Base-by-base conservation (phyloP, 352 stramenopile species). In the Pythium biforme region DNA sequence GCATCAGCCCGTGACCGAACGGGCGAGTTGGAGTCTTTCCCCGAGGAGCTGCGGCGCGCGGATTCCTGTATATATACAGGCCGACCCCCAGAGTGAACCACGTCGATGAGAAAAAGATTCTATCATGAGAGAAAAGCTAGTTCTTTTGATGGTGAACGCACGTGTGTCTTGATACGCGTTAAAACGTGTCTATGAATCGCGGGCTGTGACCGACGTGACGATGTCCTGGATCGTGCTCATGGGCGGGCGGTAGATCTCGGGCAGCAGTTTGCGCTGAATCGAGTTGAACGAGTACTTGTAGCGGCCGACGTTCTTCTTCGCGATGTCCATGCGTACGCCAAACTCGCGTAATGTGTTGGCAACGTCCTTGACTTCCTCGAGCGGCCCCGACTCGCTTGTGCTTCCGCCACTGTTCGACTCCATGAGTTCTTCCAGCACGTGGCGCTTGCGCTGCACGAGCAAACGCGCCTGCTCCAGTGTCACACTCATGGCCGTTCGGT, bases 271-370 rank as follows among this genome's bases (percentile, higher is more conserved):
- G 17, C 91, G 85, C 73, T 99, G 97, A 41, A 99, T 75, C 14
- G 88, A 86, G 75, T 99, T 99, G 75, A 99, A 99, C 26, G 96
- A 98, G 83, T 98, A 99, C 72, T 97, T 97, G 60, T 77, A 86
- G 34, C 96, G 88, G 4, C 97, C 97, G 11, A 98, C 94, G 81
- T 99, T 99, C 76, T 99, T 99, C 64, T 97, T 89, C 29, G 92
- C 97, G 59, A 99, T 93, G n/a, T 94, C 89, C 49, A 99, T 90
- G 46, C 97, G 88, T 25, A 94, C 93, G 40, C 97, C 96, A 70
- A 97, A 95, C 56, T 94, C 81, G 11, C 94, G 81, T 77, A 98
- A 85, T 15, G 88, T 79, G 62, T 97, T 97, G 19, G 90, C 89
- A 0, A 81, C 81, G 20, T 79, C 66, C 57, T 91, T 91, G 41